Evolutionary conservation across 1,284 basidiomycete species (phyloP).

Genomic region (Malassezia equina): DNA sequence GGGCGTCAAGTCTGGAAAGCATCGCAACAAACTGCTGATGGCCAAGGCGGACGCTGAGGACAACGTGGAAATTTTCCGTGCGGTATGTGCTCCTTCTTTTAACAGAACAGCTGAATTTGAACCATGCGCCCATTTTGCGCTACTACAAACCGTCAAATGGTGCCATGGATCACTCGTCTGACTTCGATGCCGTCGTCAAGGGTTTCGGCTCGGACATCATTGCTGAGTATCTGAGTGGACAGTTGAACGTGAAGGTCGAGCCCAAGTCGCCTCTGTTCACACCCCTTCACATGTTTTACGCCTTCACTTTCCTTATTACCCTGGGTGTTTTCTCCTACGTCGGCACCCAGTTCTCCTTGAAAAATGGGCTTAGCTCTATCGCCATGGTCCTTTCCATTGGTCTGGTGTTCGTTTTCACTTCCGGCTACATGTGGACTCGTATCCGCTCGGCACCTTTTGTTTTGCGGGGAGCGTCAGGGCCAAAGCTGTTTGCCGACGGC

Average conservation of each 20-base stretch:
- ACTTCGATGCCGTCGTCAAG: conserved; percentile 4
- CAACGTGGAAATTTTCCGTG: conserved; percentile 4
- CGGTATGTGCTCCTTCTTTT: background rate
- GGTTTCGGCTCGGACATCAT: conserved; percentile 10
- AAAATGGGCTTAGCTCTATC: conserved; percentile 19
- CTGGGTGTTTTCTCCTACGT: conserved; percentile 13
- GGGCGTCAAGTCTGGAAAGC: conserved; percentile 4
- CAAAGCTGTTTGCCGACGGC: conserved; percentile 65
- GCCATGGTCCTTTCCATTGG: conserved; percentile 26
- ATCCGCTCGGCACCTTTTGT: conserved; percentile 74
- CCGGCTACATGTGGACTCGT: conserved; percentile 79
- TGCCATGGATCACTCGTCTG: background rate
- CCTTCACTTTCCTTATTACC: conserved; percentile 9
- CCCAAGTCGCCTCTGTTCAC: conserved; percentile 15
- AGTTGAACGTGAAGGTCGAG: conserved; percentile 21
- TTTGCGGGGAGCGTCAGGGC: conserved; percentile 51
- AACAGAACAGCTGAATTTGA: background rate
- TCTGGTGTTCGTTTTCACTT: conserved; percentile 42
- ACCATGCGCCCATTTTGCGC: conserved; percentile 5
- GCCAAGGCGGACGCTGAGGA: conserved; percentile 7
- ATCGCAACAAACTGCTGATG: conserved; percentile 4
- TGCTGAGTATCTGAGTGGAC: background rate
- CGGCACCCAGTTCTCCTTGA: conserved; percentile 16
- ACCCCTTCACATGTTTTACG: conserved; percentile 13
- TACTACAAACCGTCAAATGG: background rate